Base-by-base conservation (phyloP, 164 flowering plant genomes). In the Cinnamomum chago region DNA sequence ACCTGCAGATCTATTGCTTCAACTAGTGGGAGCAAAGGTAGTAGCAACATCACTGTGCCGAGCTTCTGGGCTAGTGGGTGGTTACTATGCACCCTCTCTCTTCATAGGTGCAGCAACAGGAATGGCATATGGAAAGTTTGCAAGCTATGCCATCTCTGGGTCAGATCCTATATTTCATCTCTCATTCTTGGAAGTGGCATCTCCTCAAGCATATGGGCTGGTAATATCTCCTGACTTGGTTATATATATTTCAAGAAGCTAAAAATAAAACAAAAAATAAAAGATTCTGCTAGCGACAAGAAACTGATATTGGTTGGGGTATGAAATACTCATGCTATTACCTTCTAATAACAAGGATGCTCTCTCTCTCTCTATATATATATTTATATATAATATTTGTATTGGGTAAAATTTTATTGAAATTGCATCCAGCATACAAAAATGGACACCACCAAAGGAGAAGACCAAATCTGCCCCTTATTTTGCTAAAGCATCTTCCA, bases 161-260 rank as follows among this genome's bases (percentile, higher is more conserved):
- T 77, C 84, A 62, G 83, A 84, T 82, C 90, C 94, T 51, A 68
- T 79, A 14, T 64, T 91, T 71, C 85, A 85, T 77, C 82, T 92
- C 74, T 86, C 97, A 69, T 14, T 90, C 67, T 77, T 91, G 83
- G 98, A 92, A 82, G 97, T 93, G 78, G 99, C 99, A 68, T 87
- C 95, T 20, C 97, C 97, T 68, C 97, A 92, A 88, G 97, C 99
- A 68, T 93, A 95, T 82, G 99, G 92, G 79, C 89, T 95, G 97
- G 99, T 95, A 92, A 23, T 65, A 51, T 73, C 76, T 79, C 72
- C 70, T 58, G 52, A 52, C 70, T 30, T 68, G 23, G 22, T 70
- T 70, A 7, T 72, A n/a, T 72, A n/a, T 68, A 47, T 20, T 22
- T 55, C 60, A 15, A 55, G 18, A 55, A 55, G 10, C 47, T 40